Conservation (phyloP, 1,284 basidiomycete species). For the Lignosus rhinocerotis region DNA sequence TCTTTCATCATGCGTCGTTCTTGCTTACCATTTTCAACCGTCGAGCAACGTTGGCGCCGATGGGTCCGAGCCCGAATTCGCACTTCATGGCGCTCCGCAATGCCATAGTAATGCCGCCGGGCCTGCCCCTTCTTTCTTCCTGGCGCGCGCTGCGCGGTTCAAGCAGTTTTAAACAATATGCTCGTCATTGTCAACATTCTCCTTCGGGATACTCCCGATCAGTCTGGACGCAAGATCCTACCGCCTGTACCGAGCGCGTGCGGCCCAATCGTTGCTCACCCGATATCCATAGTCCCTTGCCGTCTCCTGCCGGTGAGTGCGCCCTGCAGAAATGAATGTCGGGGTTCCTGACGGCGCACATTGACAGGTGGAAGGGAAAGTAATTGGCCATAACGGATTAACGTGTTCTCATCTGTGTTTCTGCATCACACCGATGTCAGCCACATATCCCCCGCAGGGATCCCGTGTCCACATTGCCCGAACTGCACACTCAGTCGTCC, state of each 20-base stretch:
- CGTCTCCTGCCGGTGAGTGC: neutral
- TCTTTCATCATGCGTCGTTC: neutral
- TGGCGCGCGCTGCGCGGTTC: neutral
- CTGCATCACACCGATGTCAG: slow-evolving; percentile 3
- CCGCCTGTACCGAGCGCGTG: neutral
- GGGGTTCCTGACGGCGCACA: neutral
- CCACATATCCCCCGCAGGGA: neutral
- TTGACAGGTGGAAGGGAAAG: neutral
- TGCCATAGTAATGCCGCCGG: neutral
- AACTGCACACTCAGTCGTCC: no score
- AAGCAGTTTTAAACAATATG: neutral
- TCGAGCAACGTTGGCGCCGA: neutral
- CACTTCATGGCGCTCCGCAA: neutral
- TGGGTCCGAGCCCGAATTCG: neutral
- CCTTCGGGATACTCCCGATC: neutral
- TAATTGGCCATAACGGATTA: neutral
- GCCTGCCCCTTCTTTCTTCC: neutral
- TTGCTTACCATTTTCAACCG: slow-evolving; percentile 1
- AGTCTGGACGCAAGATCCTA: neutral
- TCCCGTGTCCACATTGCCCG: no score
- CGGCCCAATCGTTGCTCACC: no score
- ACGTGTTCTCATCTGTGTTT: neutral
- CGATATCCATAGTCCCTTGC: neutral
- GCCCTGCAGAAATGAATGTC: no score
- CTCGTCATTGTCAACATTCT: neutral